A percentile compares a stretch with the other conserved stretches of the same genome.
These are phyloP conservation scores for Hypoxylon sp. DNA, from an alignment of 2,329 filamentous ascomycete species.

Conservation along the genomic window DNA sequence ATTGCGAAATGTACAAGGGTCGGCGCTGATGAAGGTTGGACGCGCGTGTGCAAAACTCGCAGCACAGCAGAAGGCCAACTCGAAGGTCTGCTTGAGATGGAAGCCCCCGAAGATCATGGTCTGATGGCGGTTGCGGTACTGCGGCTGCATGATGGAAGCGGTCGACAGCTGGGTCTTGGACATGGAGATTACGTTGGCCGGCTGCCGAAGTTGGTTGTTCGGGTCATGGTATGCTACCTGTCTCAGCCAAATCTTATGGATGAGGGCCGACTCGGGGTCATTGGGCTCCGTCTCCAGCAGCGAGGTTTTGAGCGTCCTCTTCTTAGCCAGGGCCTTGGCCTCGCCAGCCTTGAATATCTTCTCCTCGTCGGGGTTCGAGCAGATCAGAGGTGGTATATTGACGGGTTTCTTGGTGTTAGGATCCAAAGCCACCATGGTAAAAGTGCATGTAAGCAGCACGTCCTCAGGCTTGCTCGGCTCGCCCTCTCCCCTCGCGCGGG, in stretches of 20 bases:
- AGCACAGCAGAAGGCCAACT: slow-evolving; percentile 78
- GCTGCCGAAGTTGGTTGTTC: slow-evolving; percentile 44
- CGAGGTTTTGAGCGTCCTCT: slow-evolving; percentile 66
- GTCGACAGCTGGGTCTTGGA: slow-evolving; percentile 66
- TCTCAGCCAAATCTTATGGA: slow-evolving; percentile 76
- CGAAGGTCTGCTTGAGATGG: slow-evolving; percentile 76
- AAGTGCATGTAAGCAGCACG: slow-evolving; percentile 60
- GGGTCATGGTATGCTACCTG: slow-evolving; percentile 67
- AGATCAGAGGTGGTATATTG: slow-evolving; percentile 62
- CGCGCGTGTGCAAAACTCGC: slow-evolving; percentile 74
- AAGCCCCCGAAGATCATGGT: slow-evolving; percentile 84
- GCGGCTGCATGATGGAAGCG: slow-evolving; percentile 78
- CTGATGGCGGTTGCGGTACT: slow-evolving; percentile 62
- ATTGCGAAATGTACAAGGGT: slow-evolving; percentile 77
- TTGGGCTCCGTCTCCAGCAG: slow-evolving; percentile 73
- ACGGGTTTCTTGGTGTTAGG: slow-evolving; percentile 72
- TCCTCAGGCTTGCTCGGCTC: slow-evolving; percentile 57
- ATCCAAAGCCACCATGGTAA: slow-evolving; percentile 80
- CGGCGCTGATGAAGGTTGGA: slow-evolving; percentile 75
- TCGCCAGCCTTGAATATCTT: slow-evolving; percentile 69
- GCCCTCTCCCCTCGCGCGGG: slow-evolving; percentile 68
- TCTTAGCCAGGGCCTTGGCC: slow-evolving; percentile 65
- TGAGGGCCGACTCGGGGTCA: slow-evolving; percentile 73
- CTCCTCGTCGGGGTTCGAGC: slow-evolving; percentile 70
- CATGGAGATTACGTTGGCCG: slow-evolving; percentile 59